These are phyloP conservation scores for Penicillium expansum DNA, from an alignment of 2,329 filamentous ascomycete species.

Conservation along the genomic window DNA sequence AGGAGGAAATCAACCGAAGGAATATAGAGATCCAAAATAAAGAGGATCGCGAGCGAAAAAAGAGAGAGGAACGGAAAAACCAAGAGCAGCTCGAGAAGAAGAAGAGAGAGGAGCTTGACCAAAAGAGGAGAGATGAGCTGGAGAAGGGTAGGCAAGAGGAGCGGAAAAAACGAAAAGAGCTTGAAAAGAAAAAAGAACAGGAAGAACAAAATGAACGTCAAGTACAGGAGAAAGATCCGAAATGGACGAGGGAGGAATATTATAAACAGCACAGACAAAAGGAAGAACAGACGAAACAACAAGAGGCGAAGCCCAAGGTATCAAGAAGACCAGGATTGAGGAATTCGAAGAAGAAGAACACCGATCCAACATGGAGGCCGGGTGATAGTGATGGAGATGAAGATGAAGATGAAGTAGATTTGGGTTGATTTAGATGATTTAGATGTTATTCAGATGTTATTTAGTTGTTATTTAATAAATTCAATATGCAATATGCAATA, in stretches of 20 bases:
- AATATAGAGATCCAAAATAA: not conserved
- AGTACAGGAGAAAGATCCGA: not conserved
- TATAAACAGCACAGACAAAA: not conserved
- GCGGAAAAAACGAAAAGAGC: not conserved
- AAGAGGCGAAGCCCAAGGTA: not conserved
- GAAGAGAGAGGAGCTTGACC: too few species aligned
- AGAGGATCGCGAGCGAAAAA: not conserved
- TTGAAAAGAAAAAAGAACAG: not conserved
- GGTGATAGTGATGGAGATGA: not conserved
- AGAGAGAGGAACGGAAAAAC: not conserved
- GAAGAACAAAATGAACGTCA: not conserved
- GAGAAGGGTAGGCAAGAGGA: not conserved
- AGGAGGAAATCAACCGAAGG: not conserved
- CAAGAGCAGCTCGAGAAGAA: not conserved
- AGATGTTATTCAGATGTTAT: too few species aligned
- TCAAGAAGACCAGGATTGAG: not conserved
- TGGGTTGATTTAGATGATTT: too few species aligned
- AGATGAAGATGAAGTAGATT: not conserved
- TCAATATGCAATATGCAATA: not conserved
- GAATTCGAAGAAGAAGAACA: not conserved
- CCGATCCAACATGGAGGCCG: conserved; percentile 5
- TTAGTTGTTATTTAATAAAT: not conserved
- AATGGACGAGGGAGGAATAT: not conserved
- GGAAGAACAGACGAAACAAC: not conserved
- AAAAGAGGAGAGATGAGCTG: not conserved